phyloP scores from a whole-genome alignment of 495 filamentous ascomycete genomes.

The Friedmanniomyces simplex region DNA sequence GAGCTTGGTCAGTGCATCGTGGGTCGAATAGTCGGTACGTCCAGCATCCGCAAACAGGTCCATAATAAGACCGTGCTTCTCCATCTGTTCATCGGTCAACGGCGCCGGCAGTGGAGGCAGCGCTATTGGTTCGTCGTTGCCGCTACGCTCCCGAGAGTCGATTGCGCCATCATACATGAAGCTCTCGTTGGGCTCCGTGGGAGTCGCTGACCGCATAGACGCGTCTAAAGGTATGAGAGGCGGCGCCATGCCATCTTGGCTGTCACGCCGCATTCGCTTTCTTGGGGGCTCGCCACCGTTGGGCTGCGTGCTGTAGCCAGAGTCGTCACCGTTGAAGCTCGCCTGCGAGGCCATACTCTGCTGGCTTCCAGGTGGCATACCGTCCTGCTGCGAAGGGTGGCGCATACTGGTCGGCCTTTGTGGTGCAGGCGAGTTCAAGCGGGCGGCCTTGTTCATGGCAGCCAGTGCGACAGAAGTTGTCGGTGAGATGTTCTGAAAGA shows the following conservation, averaged over 20 bases:
- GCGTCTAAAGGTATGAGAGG: conserved; percentile 15
- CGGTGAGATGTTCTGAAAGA: conserved; percentile 91
- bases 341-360: conserved; percentile 59
- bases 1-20: conserved; percentile 57
- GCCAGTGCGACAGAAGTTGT: conserved; percentile 86
- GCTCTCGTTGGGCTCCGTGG: conserved; percentile 79
- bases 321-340: conserved; percentile 46
- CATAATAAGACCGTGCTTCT: conserved; percentile 70
- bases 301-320: conserved; percentile 40
- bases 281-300: conserved; percentile 59
- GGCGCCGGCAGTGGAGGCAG: conserved; percentile 62
- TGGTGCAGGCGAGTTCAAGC: conserved; percentile 77
- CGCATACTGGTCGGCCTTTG: conserved; percentile 37
- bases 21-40: conserved; percentile 51
- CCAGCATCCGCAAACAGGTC: conserved; percentile 71
- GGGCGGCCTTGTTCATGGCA: conserved; percentile 81
- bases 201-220: conserved; percentile 53
- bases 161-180: conserved; percentile 46
- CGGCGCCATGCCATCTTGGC: conserved; percentile 14
- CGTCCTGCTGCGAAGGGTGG: conserved; percentile 56
- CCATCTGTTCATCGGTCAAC: conserved; percentile 52
- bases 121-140: conserved; percentile 46
- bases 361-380: conserved; percentile 49
- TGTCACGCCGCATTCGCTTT: conserved; percentile 54
- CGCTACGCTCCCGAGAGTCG: conserved; percentile 32